phyloP scores from a whole-genome alignment of 805 yeast species.

The Ogataea trehaloabstinens region DNA sequence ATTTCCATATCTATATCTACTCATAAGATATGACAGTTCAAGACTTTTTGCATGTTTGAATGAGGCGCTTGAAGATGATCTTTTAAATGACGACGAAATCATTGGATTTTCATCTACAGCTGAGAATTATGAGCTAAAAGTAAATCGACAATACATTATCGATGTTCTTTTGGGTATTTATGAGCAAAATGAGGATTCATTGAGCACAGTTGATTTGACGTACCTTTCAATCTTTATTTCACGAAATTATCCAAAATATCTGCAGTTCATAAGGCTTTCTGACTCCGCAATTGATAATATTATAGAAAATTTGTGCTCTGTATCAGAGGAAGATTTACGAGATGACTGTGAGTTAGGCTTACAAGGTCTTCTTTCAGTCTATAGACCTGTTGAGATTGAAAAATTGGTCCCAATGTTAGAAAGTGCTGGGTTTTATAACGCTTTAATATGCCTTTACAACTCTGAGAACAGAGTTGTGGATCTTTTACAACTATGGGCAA shows the following conservation, averaged over 20 bases:
- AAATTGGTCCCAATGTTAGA: constrained; percentile 49
- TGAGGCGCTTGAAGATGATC: constrained; percentile 80
- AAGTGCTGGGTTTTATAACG: constrained; percentile 55
- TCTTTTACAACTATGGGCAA: constrained; percentile 54
- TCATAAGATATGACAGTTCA: constrained; percentile 56
- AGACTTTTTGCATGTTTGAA: constrained; percentile 66
- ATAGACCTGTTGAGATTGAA: constrained; percentile 55
- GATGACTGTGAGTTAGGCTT: constrained; percentile 75
- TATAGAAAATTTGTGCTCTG: constrained; percentile 48
- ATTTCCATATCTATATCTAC: constrained; percentile 66
- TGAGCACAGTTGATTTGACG: constrained; percentile 29
- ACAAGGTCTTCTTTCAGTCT: constrained; percentile 65
- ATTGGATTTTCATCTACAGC: constrained; percentile 19
- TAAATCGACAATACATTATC: constrained; percentile 74
- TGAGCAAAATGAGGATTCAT: constrained; percentile 34
- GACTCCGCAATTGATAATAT: constrained; percentile 53
- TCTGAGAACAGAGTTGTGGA: constrained; percentile 51
- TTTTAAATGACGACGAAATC: constrained; percentile 60
- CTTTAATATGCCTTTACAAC: constrained; percentile 55
- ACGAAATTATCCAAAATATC: constrained; percentile 78
- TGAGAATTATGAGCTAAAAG: constrained; percentile 28
- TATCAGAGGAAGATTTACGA: constrained; percentile 32
- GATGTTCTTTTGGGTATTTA: constrained; percentile 67
- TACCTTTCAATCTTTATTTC: constrained; percentile 69
- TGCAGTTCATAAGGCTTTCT: constrained; percentile 74